Evolutionary conservation across 495 filamentous ascomycete species (phyloP), one percentile per base, ranked within the genome.

Genomic region (Xylaria palmicola): DNA sequence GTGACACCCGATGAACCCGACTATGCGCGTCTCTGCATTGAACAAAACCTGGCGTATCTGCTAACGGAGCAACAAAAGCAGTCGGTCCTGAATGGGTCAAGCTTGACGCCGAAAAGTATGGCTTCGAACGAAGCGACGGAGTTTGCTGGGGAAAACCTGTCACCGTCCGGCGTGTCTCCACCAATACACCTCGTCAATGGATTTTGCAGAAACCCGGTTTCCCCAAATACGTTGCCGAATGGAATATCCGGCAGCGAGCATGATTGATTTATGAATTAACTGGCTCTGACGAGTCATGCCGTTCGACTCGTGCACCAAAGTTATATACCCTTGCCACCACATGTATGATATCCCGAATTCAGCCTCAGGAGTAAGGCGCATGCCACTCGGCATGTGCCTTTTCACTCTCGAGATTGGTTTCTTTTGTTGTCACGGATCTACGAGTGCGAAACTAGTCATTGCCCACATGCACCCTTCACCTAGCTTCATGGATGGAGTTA

Each of bases 1-100:
- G 78, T 82, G 0, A 63, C 65, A 22, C 77, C 76, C 7, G 74
- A 78, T 19, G 80, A 83, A 40, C 71, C 76, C 5, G 79, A 77
- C 39, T 83, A 81, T 59, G 65, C 62, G 7, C 66, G 71, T 50
- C 64, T 79, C n/a, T 78, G 74, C 59, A 68, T 74, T 57, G 77
- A 80, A 48, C 80, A 83, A 55, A 75, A 78, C 15, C 65, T 79
- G 30, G 56, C 66, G 19, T 70, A 79, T 27, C 68, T 79, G 9
- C 49, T 80, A 15, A 68, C 65, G 30, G 69, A 72, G 20, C 67
- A 72, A 53, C 69, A 72, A 59, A 72, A 72, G 51, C 60, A 68
- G 39, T 56, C 67, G 15, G 59, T 68, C 30, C 45, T 68, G 20
- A 64, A 67, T 20, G 64, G 64, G 32, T 62, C 69, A 17, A 67